phyloP scores from a whole-genome alignment of 1,284 basidiomycete species.

The Anthracocystis panici-leucophaei region DNA sequence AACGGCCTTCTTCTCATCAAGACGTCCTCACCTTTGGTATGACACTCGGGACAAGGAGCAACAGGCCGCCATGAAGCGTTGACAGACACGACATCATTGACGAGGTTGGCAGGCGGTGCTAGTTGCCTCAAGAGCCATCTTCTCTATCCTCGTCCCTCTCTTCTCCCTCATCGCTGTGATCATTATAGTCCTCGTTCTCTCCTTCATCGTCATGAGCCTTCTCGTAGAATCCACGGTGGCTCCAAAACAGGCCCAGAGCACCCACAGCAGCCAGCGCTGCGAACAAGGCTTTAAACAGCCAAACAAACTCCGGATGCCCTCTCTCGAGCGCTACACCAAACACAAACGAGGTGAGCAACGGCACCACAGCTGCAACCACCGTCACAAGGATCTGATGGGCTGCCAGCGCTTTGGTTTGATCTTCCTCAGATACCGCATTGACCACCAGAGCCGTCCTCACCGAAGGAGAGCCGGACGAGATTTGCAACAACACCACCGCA shows the following conservation, averaged over 20 bases:
- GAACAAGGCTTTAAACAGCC: slow-evolving; percentile 56
- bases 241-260: slow-evolving; percentile 48
- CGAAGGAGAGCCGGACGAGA: slow-evolving; percentile 56
- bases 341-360: slow-evolving; percentile 54
- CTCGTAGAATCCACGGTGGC: slow-evolving; percentile 46
- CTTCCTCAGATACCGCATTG: slow-evolving; percentile 52
- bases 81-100: neutral
- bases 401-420: slow-evolving; percentile 57
- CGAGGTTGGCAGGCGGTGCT: neutral
- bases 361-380: slow-evolving; percentile 53
- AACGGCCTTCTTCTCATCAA: too few species aligned
- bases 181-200: slow-evolving; percentile 13
- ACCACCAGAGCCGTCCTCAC: slow-evolving; percentile 59
- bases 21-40: too few species aligned
- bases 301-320: slow-evolving; percentile 54
- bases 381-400: slow-evolving; percentile 63
- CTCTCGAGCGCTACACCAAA: slow-evolving; percentile 53
- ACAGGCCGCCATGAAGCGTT: too few species aligned
- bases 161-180: slow-evolving; percentile 7
- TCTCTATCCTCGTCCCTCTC: slow-evolving; percentile 1
- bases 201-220: slow-evolving; percentile 46
- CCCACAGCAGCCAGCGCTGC: slow-evolving; percentile 40
- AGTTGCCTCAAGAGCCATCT: neutral
- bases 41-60: too few species aligned
- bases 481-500: slow-evolving; percentile 51